Evolutionary conservation across 2,329 filamentous ascomycete species (phyloP), one percentile per base, ranked within the genome.

Genomic region (Lecanicillium sp.): DNA sequence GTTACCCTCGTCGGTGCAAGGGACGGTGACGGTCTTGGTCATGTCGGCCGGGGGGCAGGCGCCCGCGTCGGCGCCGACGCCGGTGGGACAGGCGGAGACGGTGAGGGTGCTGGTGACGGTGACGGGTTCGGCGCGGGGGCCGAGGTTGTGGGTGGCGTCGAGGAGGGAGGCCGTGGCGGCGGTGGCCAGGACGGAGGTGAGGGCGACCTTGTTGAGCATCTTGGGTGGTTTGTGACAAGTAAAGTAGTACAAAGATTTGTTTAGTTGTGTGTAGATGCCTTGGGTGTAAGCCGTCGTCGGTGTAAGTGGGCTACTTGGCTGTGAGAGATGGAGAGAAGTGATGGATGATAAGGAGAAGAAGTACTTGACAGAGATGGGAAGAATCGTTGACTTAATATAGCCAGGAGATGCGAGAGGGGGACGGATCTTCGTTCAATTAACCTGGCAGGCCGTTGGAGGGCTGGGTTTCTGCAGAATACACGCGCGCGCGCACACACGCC

Each of bases 11-110:
- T 49, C 45, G 15, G 9, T 35, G 9, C 51, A 50, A 19, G 41
- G 40, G 15, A 39, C 29, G 12, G 21, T 50, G 27, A 47, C 33
- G 44, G 39, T 39, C 17, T 49, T 49, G 17, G 46, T 49, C 24
- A 19, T 27, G 32, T 27, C 29, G 30, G 38, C 39, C n/a, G 32
- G 27, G 14, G 49, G 40, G 41, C 50, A 51, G n/a, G n/a, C n/a
- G n/a, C n/a, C n/a, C n/a, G n/a, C n/a, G n/a, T n/a, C n/a, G 21
- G 46, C 38, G 7, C 37, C 27, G 14, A 40, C 42, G 2, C 41
- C 21, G 12, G 52, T 37, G 1, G 48, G 24, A 37, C 52, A 54
- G 19, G 37, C 44, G 32, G 48, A 46, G 21, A 48, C 30, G 45
- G 45, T 41, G 15, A 48, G 39, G 7, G 45, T 49, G 39, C 47